These are phyloP conservation scores for Aspergillus sojae DNA, from an alignment of 2,329 filamentous ascomycete genomes.

Conservation along the genomic window DNA sequence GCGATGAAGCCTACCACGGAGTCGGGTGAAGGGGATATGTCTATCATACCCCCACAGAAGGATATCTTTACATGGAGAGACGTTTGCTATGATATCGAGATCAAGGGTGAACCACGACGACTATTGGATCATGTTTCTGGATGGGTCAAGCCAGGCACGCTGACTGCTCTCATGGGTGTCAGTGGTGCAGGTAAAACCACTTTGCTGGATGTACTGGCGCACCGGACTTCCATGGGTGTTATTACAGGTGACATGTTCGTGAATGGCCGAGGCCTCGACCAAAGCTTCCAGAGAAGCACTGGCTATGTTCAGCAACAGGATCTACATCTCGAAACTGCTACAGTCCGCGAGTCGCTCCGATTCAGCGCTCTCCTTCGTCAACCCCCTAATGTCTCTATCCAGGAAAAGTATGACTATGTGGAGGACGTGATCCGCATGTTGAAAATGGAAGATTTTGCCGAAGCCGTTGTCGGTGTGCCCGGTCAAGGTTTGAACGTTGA, in stretches of 20 bases:
- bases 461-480: conserved; percentile 83
- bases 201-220: conserved; percentile 80
- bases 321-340: conserved; percentile 79
- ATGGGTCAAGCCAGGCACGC: conserved; percentile 88
- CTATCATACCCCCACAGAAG: conserved; percentile 53
- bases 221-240: conserved; percentile 81
- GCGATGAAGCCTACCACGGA: conserved; percentile 2
- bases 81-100: conserved; percentile 64
- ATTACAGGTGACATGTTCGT: conserved; percentile 84
- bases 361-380: conserved; percentile 87
- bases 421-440: conserved; percentile 85
- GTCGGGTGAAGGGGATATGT: conserved; percentile 43
- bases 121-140: conserved; percentile 84
- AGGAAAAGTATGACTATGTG: conserved; percentile 82
- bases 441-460: conserved; percentile 85
- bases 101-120: conserved; percentile 69
- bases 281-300: conserved; percentile 37
- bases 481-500: conserved; percentile 71
- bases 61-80: conserved; percentile 81
- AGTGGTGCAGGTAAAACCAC: conserved; percentile 91
- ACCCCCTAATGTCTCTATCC: conserved; percentile 67
- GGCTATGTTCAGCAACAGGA: conserved; percentile 79
- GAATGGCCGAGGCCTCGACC: conserved; percentile 69
- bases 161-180: conserved; percentile 88
- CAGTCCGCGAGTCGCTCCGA: conserved; percentile 81